These are phyloP conservation scores for Blepharisma japonicum DNA, from an alignment of 73 alveolate genomes.

Conservation along the genomic window DNA sequence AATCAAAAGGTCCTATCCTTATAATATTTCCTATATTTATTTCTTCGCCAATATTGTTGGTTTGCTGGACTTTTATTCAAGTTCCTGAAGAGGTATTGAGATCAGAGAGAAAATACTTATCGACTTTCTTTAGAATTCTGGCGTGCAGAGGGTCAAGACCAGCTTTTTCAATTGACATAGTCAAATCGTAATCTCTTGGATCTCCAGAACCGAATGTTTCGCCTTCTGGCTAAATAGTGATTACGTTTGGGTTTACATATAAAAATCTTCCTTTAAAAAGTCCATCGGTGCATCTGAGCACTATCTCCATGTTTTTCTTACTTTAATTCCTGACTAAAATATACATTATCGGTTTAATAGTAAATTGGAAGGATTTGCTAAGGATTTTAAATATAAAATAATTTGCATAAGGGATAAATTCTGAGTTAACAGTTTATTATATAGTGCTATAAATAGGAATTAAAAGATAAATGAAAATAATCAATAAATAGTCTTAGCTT, in stretches of 20 bases:
- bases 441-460: too few relatives aligned
- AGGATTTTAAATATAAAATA: too few relatives aligned
- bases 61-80: conserved; percentile 47
- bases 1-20: neutral
- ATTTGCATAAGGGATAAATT: too few relatives aligned
- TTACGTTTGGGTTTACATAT: conserved; percentile 52
- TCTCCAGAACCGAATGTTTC: conserved; percentile 65
- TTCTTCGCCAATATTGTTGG: neutral
- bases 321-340: too few relatives aligned
- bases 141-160: conserved; percentile 56
- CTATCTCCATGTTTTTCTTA: neutral
- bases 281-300: conserved; percentile 68
- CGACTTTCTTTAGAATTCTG: conserved; percentile 39
- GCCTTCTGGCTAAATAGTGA: conserved; percentile 45
- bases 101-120: conserved; percentile 49
- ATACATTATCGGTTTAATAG: too few relatives aligned
- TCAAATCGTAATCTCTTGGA: conserved; percentile 52
- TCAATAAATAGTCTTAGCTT: too few relatives aligned
- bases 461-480: too few relatives aligned
- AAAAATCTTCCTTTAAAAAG: conserved; percentile 60
- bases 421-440: too few relatives aligned
- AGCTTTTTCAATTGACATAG: conserved; percentile 58
- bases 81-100: conserved; percentile 56
- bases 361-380: too few relatives aligned
- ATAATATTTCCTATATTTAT: neutral